Percentiles rank a stretch among this genome's conserved stretches.
Evolutionary conservation across 1,284 basidiomycete species (phyloP).

Genomic region (Pseudozyma thailandica): DNA sequence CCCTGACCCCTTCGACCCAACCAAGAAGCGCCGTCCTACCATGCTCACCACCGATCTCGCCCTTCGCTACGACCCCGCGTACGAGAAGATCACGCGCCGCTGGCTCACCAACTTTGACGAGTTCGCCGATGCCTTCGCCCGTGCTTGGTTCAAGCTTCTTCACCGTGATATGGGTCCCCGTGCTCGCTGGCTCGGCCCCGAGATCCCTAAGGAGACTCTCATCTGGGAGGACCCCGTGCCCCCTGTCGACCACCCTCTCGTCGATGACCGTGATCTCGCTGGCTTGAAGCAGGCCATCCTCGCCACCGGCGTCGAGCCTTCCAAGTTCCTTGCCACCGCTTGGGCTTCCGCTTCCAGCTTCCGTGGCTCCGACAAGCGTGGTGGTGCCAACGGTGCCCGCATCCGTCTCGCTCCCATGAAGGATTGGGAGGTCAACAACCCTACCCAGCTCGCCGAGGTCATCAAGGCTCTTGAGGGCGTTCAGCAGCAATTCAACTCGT

Average conservation of each 20-base stretch:
- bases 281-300: conserved; percentile 45
- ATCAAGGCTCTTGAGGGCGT: conserved; percentile 41
- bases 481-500: conserved; percentile 45
- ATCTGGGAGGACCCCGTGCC: conserved; percentile 47
- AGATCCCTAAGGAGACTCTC: conserved; percentile 39
- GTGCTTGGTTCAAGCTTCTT: conserved; percentile 48
- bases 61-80: conserved; percentile 36
- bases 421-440: conserved; percentile 48
- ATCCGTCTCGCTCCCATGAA: conserved; percentile 45
- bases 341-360: conserved; percentile 41
- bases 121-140: conserved; percentile 39
- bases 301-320: conserved; percentile 32
- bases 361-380: conserved; percentile 43
- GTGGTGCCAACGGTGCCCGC: conserved; percentile 44
- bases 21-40: conserved; percentile 47
- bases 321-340: conserved; percentile 39
- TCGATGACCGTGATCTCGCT: conserved; percentile 40
- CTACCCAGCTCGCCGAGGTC: conserved; percentile 31
- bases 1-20: conserved; percentile 40
- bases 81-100: conserved; percentile 44
- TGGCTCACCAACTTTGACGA: conserved; percentile 39
- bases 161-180: conserved; percentile 51
- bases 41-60: conserved; percentile 45
- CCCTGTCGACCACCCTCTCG: conserved; percentile 25
- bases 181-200: conserved; percentile 39